phyloP scores from a whole-genome alignment of 2,329 filamentous ascomycete genomes.

The Penicillium sp. region DNA sequence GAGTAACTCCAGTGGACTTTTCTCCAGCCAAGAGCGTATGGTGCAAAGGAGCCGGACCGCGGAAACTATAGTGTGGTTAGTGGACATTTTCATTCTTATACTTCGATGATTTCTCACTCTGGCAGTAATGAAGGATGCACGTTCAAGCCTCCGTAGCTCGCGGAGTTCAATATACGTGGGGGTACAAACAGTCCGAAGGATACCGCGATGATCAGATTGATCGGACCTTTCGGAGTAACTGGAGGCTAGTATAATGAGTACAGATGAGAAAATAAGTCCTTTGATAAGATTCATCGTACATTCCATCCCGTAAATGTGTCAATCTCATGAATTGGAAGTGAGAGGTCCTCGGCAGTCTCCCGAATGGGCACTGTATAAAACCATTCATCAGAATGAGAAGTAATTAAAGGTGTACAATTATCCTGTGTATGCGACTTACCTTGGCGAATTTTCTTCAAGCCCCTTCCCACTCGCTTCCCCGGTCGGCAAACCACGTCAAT shows the following conservation, averaged over 20 bases:
- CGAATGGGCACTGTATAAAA: slow-evolving; percentile 67
- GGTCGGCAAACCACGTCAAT: slow-evolving; percentile 85
- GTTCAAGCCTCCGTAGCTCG: slow-evolving; percentile 85
- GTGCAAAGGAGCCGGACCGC: slow-evolving; percentile 82
- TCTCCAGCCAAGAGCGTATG: slow-evolving; percentile 70
- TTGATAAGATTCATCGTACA: slow-evolving; percentile 45
- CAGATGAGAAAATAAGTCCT: too few species aligned
- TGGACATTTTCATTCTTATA: neutral
- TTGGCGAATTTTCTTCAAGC: slow-evolving; percentile 65
- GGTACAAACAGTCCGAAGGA: slow-evolving; percentile 94
- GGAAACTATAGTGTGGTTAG: slow-evolving; percentile 54
- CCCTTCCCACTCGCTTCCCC: slow-evolving; percentile 73
- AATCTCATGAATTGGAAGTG: slow-evolving; percentile 68
- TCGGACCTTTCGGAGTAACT: slow-evolving; percentile 40
- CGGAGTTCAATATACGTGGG: slow-evolving; percentile 64
- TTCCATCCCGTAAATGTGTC: slow-evolving; percentile 82
- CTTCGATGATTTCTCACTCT: slow-evolving; percentile 54
- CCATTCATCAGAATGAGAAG: slow-evolving; percentile 3
- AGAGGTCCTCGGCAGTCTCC: slow-evolving; percentile 60
- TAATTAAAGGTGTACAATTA: neutral
- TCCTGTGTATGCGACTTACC: slow-evolving; percentile 46
- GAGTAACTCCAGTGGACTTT: slow-evolving; percentile 67
- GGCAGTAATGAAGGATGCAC: slow-evolving; percentile 90
- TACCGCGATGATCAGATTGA: slow-evolving; percentile 83
- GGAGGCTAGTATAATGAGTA: slow-evolving; percentile 52